Evolutionary conservation across 352 stramenopile genomes (phyloP), one percentile per base, ranked within the genome.

Genomic region (Pseudoperonospora humuli): DNA sequence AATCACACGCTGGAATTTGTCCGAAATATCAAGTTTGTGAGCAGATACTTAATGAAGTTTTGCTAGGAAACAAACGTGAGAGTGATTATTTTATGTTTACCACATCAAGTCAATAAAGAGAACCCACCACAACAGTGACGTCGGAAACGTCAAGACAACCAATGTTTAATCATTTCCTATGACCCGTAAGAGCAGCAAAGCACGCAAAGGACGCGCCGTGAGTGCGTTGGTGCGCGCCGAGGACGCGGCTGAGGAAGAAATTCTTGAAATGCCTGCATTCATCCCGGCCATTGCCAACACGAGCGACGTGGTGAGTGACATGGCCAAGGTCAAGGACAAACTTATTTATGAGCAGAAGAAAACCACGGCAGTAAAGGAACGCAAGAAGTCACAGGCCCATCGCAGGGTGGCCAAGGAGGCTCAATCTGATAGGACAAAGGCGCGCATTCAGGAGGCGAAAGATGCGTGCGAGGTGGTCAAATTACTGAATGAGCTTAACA

Each of bases 331-430:
- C 50, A 98, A 98, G 78, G 95, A 99, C 67, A 95, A 97, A 63
- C 82, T 99, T 39, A 98, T 99, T 40, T 98, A 98, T 64, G 95
- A 99, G 67, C 93, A 96, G 65, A 97, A 98, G 76, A 98, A 98
- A 76, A 99, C 99, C 54, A 86, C 97, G 34, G 95, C 95, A 15
- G 96, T 99, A 29, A 86, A 98, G 56, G 86, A 97, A 51, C 88
- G 95, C 18, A 99, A 98, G 75, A 95, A 96, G 51, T 96, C 95
- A 38, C 92, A 98, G 61, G 91, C 97, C 39, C 90, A 98, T 57
- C 94, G 95, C 29, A 87, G 97, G 57, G 96, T 97, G 50, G 85
- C 93, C 34, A 98, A 98, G 70, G 88, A 98, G 67, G 70, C 96
- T 21, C 79, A 93, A 64, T 71, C 77, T 8, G 75, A 90, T 46